Conservation (phyloP, 164 flowering plant species). For the Cinnamomum chago region DNA sequence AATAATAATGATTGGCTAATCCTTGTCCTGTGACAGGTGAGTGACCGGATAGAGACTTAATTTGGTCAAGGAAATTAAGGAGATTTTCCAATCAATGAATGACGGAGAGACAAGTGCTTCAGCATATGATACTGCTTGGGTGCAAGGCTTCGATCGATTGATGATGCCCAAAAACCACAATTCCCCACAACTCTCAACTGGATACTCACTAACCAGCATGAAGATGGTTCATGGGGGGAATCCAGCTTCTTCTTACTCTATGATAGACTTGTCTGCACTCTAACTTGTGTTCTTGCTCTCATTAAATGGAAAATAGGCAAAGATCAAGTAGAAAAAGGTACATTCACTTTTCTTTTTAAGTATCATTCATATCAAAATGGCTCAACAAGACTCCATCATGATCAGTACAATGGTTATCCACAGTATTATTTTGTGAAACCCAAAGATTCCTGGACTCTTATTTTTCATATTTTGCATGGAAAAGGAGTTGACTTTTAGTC, state of each 20-base stretch:
- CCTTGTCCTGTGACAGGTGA: too few relatives aligned
- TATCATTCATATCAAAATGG: too few relatives aligned
- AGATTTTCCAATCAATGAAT: background rate
- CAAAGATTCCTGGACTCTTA: too few relatives aligned
- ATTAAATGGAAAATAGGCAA: background rate
- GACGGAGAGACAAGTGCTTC: conserved; percentile 10
- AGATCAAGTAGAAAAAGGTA: background rate
- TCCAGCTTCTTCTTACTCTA: conserved; percentile 1
- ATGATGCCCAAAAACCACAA: background rate
- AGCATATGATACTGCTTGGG: conserved; percentile 13
- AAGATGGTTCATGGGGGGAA: conserved; percentile 14
- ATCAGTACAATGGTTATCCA: too few relatives aligned
- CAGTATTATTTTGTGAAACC: too few relatives aligned
- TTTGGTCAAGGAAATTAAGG: background rate
- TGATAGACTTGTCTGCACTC: conserved; percentile 8
- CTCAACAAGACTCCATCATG: too few relatives aligned
- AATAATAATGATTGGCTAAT: too few relatives aligned
- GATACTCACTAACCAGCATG: conserved; percentile 8
- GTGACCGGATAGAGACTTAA: background rate
- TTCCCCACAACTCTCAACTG: conserved; percentile 9
- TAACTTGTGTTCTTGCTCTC: conserved; percentile 11
- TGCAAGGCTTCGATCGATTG: background rate
- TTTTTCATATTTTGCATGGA: too few relatives aligned
- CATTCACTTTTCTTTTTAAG: too few relatives aligned
- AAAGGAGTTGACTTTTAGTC: too few relatives aligned